Percentiles rank a stretch among this genome's conserved stretches.
These are phyloP conservation scores for Citrus medica DNA, from an alignment of 345 rosid genomes.

Conservation along the genomic window DNA sequence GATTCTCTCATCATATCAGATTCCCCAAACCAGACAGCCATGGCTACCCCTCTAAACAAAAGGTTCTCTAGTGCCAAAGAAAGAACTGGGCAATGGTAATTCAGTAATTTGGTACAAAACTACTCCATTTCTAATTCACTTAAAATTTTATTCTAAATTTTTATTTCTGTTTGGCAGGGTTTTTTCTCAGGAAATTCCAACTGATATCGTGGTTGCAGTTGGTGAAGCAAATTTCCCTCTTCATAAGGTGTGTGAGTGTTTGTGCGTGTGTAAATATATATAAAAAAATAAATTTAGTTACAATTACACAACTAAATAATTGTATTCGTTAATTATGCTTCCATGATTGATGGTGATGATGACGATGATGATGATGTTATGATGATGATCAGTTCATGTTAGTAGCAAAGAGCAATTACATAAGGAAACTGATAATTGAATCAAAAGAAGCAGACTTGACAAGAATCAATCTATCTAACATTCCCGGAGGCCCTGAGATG, in stretches of 20 bases:
- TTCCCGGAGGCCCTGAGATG: conserved; percentile 93
- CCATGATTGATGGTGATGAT: neutral
- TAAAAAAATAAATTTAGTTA: too few relatives aligned
- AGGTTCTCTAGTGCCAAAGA: conserved; percentile 62
- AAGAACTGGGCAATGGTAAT: conserved; percentile 90
- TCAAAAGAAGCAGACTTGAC: conserved; percentile 59
- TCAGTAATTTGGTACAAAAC: too few relatives aligned
- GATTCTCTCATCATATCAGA: neutral
- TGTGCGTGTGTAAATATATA: too few relatives aligned
- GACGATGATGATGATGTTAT: neutral
- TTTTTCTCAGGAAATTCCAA: conserved; percentile 81
- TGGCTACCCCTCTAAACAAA: conserved; percentile 37
- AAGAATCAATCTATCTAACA: conserved; percentile 55
- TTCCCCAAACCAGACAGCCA: conserved; percentile 13
- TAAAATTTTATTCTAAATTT: too few relatives aligned
- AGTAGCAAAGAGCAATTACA: conserved; percentile 86
- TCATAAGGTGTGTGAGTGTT: conserved; percentile 52
- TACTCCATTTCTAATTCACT: too few relatives aligned
- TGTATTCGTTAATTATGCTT: too few relatives aligned
- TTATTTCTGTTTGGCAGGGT: conserved; percentile 48
- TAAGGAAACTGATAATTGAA: conserved; percentile 73
- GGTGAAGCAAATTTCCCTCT: conserved; percentile 84
- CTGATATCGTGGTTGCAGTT: conserved; percentile 68
- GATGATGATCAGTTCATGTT: conserved; percentile 62
- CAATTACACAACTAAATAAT: too few relatives aligned